Base-by-base conservation (phyloP, 306 rosid genomes). In the Ceratonia siliqua region DNA sequence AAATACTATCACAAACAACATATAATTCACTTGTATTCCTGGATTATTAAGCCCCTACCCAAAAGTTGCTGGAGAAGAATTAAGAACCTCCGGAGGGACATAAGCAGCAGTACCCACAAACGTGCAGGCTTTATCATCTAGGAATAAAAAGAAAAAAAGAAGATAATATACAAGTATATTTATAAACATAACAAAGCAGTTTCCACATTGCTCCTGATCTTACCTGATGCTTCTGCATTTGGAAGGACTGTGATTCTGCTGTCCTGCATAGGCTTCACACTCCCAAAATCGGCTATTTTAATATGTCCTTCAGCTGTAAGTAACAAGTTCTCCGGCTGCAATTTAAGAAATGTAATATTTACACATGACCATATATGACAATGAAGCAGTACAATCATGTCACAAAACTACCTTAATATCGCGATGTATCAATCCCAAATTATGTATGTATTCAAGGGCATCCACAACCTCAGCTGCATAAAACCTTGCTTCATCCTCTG, bases 101-200 rank as follows among this genome's bases (percentile, higher is more conserved):
- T 95, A 95, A 24, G 99, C 99, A 77, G 99, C 99, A 3, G 99
- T 95, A 63, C 99, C 99, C 81, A 95, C 99, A 85, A 95, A 95
- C 6, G 99, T 95, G 86, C 99, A 95, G 67, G 99, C 99, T 79
- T 92, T 95, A 78, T 92, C 99, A 74, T 95, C 99, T 95, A 76
- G 66, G 45, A 38, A 72, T 18, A 7, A 38, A 38, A 36, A 66
- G 6, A 48, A 53, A 68, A 13, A 70, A 42, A 53, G 18, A n/a
- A 65, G 67, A 78, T 41, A 52, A 41, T 42, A 68, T 52, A 72
- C 48, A 78, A 66, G 27, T 32, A 58, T 8, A 55, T 52, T 39
- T 13, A 46, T 42, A 35, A 68, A 35, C 8, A 62, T n/a, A 70
- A 82, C 36, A 64, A 48, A 52, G 7, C 69, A 46, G 49, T 56